Percentiles rank a stretch among this genome's conserved stretches.
These are phyloP conservation scores for Mortierella polycephala DNA, from an alignment of 371 early-diverging fungal species.

Conservation along the genomic window DNA sequence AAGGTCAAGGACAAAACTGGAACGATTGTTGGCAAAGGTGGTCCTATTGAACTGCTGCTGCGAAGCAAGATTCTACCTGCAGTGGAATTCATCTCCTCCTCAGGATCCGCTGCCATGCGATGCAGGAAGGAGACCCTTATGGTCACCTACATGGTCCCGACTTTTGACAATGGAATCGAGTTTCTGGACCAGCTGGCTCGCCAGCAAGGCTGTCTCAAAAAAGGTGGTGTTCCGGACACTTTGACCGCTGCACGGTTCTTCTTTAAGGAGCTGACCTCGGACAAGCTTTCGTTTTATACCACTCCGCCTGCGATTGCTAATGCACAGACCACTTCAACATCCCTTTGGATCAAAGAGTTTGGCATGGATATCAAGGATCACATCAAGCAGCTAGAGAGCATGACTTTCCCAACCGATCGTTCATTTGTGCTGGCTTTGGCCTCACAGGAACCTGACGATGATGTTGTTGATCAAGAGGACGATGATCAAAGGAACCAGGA, in stretches of 20 bases:
- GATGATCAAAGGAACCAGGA: too few relatives aligned
- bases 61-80: conserved; percentile 10
- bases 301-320: background rate
- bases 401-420: too few relatives aligned
- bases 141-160: conserved; percentile 12
- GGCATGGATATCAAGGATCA: background rate
- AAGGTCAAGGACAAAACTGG: conserved; percentile 2
- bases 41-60: conserved; percentile 9
- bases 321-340: too few relatives aligned
- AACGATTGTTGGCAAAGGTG: background rate
- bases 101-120: conserved; percentile 9
- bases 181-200: conserved; percentile 5
- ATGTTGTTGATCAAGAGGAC: too few relatives aligned
- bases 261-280: conserved; percentile 7
- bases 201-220: conserved; percentile 8
- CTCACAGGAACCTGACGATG: too few relatives aligned
- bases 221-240: conserved; percentile 15
- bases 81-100: conserved; percentile 8
- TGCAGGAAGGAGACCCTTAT: conserved; percentile 9
- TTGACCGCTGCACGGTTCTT: conserved; percentile 1
- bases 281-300: conserved; percentile 12
- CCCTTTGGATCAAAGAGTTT: conserved; percentile 9
- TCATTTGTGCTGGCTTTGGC: too few relatives aligned
- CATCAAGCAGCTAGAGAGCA: too few relatives aligned
- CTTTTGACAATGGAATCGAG: conserved; percentile 8